Conservation (phyloP, 257 asterid species). For the Scutellaria barbata region DNA sequence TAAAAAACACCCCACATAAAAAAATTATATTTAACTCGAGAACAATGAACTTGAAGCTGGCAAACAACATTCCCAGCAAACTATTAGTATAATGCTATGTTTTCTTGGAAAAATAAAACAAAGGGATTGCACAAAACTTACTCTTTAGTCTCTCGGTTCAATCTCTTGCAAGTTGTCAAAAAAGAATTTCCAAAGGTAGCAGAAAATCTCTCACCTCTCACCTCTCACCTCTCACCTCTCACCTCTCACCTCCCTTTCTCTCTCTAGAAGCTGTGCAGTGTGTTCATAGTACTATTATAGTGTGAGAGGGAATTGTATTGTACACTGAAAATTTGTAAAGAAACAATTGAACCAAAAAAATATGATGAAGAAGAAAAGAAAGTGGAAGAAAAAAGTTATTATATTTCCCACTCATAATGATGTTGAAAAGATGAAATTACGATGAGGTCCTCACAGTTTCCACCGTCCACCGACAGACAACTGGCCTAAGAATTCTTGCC, state of each 20-base stretch:
- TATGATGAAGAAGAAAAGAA: neutral
- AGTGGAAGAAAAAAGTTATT: slow-evolving; percentile 14
- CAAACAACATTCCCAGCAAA: slow-evolving; percentile 38
- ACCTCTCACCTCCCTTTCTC: too few relatives aligned
- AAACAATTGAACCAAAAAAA: slow-evolving; percentile 7
- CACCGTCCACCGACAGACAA: slow-evolving; percentile 43
- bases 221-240: too few relatives aligned
- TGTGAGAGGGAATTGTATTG: slow-evolving; percentile 14
- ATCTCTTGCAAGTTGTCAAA: slow-evolving; percentile 27
- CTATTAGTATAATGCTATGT: slow-evolving; percentile 11
- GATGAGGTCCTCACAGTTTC: slow-evolving; percentile 24
- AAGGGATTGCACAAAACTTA: slow-evolving; percentile 34
- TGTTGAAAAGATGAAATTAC: slow-evolving; percentile 16
- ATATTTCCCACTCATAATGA: slow-evolving; percentile 28
- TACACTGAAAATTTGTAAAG: neutral
- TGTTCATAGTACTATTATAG: slow-evolving; percentile 3
- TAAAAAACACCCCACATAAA: neutral
- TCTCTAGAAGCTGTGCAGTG: slow-evolving; percentile 21
- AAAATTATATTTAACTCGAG: neutral
- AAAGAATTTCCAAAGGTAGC: slow-evolving; percentile 20
- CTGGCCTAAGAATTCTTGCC: slow-evolving; percentile 25
- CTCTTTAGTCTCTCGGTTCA: slow-evolving; percentile 32
- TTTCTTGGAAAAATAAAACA: slow-evolving; percentile 45
- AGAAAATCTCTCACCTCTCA: slow-evolving; percentile 15
- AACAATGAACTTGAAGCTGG: slow-evolving; percentile 24